phyloP scores from a whole-genome alignment of 2,329 filamentous ascomycete species.

The Microsporum ferrugineum region DNA sequence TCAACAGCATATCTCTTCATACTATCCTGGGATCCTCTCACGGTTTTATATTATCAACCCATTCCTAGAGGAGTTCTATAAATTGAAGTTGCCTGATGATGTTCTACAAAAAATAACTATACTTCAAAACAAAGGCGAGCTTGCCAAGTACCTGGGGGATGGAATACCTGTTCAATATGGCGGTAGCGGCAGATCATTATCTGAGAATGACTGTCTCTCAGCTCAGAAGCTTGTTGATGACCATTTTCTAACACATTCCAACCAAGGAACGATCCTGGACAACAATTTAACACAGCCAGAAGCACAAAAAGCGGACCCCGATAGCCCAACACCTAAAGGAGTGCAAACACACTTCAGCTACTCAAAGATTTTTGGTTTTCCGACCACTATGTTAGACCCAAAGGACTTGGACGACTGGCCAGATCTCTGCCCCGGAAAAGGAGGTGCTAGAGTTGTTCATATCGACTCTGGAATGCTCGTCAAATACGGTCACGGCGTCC shows the following conservation, averaged over 20 bases:
- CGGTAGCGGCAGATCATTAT: conserved; percentile 2
- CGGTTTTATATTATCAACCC: conserved; percentile 4
- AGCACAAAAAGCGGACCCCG: not conserved
- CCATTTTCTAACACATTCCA: not conserved
- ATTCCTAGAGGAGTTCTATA: not conserved
- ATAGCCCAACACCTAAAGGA: not conserved
- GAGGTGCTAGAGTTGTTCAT: conserved; percentile 1
- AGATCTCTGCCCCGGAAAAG: not conserved
- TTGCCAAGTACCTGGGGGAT: conserved; percentile 1
- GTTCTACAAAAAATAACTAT: not conserved
- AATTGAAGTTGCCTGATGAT: not conserved
- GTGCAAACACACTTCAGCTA: conserved; percentile 1
- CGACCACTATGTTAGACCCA: conserved; percentile 5
- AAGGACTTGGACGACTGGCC: conserved; percentile 5
- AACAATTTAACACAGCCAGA: not conserved
- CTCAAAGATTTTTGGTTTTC: conserved; percentile 5
- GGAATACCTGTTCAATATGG: conserved; percentile 3
- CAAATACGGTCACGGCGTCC: conserved; percentile 7
- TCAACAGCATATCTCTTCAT: not conserved
- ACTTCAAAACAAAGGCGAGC: not conserved
- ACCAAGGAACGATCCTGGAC: not conserved
- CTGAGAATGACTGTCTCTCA: conserved; percentile 1
- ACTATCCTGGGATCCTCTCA: conserved; percentile 2
- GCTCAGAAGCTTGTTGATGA: not conserved
- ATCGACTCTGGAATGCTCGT: conserved; percentile 5